Evolutionary conservation across 352 stramenopile species (phyloP), one percentile per base, ranked within the genome.

Genomic region (Phytophthora cryptogea): DNA sequence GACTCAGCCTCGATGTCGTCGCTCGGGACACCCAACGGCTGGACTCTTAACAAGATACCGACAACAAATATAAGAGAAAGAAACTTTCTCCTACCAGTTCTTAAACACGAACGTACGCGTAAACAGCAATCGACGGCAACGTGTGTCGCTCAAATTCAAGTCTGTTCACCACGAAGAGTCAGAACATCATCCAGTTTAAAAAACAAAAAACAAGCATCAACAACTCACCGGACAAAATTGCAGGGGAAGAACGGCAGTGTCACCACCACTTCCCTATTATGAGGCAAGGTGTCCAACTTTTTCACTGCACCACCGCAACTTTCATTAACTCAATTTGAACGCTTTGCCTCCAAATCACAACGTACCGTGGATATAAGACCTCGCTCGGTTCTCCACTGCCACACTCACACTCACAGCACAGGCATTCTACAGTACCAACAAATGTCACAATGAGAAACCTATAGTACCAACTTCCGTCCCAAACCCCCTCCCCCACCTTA

Each of bases 201-300:
- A 5, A 6, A 47, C n/a, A n/a, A n/a, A n/a, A n/a, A n/a, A n/a
- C 42, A 20, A 35, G 2, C 8, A 44, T 8, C 17, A 17, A 28
- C 7, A 33, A 62, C 55, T 9, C 47, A 84, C 78, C 70, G 57
- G 20, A 92, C 66, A 63, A 90, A 92, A 44, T 62, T 74, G 41
- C 80, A 88, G 0, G 83, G 82, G 23, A 90, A 76, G 58, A 87
- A 92, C 0, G 74, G 76, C 31, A 88, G 50, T 17, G 72, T 79
- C 43, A 92, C 60, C 16, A 51, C 30, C 20, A 86, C 69, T 36
- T 92, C 83, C 4, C 80, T 68, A n/a, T 72, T 60, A 52, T 90
- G 78, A 5, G 83, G 68, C 27, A 92, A 58, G 16, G 78, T 72
- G 17, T 82, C 68, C 43, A 78, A 23, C 11, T 51, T 59, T 27